A percentile compares a stretch with the other conserved stretches of the same genome.
phyloP scores from a whole-genome alignment of 129 eudicot species.

The Lactuca saligna region DNA sequence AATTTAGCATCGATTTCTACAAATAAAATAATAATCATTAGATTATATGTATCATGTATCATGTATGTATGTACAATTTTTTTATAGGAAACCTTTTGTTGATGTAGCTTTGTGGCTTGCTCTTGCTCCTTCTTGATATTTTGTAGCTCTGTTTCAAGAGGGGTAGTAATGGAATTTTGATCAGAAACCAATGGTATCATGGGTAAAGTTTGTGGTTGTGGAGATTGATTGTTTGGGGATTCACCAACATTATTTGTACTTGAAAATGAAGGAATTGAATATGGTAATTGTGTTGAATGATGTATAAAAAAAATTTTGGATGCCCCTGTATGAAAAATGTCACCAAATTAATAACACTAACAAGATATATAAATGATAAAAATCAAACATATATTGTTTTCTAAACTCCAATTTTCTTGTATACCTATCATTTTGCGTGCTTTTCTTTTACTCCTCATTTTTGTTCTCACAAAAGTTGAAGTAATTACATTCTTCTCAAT shows the following conservation, averaged over 20 bases:
- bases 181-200: background rate
- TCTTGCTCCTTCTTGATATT: slow-evolving; percentile 38
- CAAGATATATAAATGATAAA: background rate
- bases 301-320: background rate
- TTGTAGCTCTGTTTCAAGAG: slow-evolving; percentile 51
- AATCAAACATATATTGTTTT: background rate
- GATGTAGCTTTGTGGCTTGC: slow-evolving; percentile 33
- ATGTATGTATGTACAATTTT: too few relatives aligned
- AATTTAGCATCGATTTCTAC: slow-evolving; percentile 43
- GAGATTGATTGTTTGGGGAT: slow-evolving; percentile 20
- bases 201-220: background rate
- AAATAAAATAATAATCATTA: background rate
- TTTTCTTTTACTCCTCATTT: slow-evolving; percentile 20
- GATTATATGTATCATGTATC: background rate
- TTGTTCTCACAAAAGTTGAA: slow-evolving; percentile 5
- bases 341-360: background rate
- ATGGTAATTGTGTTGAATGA: background rate
- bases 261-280: slow-evolving; percentile 9
- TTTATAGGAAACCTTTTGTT: slow-evolving; percentile 49
- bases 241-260: background rate
- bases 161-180: slow-evolving; percentile 24
- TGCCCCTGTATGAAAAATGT: slow-evolving; percentile 20
- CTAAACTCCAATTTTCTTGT: background rate
- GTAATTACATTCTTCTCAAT: background rate
- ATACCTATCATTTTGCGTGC: slow-evolving; percentile 28